Conservation (phyloP, 2,329 filamentous ascomycete genomes). For the Pseudogymnoascus sp. region DNA sequence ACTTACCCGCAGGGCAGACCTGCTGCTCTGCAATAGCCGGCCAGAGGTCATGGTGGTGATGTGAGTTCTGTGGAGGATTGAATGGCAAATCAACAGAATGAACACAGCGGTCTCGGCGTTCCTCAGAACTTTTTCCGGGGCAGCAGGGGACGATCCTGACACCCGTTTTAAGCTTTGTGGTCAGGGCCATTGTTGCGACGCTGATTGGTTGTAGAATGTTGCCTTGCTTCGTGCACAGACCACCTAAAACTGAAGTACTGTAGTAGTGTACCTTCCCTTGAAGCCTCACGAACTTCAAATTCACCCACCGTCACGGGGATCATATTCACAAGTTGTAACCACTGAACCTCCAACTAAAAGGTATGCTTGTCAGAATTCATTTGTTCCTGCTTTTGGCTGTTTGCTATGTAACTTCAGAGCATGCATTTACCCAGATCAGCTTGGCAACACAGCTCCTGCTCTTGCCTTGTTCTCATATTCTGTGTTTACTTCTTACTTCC, state of each 20-base stretch:
- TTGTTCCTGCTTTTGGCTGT: background rate
- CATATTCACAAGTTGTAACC: background rate
- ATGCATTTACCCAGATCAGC: background rate
- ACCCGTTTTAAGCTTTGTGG: background rate
- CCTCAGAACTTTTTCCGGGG: background rate
- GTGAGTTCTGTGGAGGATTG: background rate
- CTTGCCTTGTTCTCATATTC: background rate
- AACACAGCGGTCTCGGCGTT: conserved; percentile 11
- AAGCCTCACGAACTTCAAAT: background rate
- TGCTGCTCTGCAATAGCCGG: conserved; percentile 26
- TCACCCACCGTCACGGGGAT: background rate
- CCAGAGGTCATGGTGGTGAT: conserved; percentile 23
- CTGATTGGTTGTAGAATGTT: background rate
- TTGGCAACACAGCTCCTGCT: background rate
- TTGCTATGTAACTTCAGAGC: background rate
- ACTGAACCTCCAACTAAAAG: background rate
- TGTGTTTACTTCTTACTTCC: background rate
- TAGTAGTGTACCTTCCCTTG: background rate
- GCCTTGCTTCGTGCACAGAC: background rate
- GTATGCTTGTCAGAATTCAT: background rate
- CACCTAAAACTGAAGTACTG: background rate
- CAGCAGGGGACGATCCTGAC: conserved; percentile 6
- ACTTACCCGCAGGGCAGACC: conserved; percentile 26
- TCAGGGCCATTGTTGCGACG: background rate
- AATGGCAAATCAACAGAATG: background rate